These are phyloP conservation scores for Penicillium paxilli DNA, from an alignment of 495 filamentous ascomycete genomes.

Conservation along the genomic window DNA sequence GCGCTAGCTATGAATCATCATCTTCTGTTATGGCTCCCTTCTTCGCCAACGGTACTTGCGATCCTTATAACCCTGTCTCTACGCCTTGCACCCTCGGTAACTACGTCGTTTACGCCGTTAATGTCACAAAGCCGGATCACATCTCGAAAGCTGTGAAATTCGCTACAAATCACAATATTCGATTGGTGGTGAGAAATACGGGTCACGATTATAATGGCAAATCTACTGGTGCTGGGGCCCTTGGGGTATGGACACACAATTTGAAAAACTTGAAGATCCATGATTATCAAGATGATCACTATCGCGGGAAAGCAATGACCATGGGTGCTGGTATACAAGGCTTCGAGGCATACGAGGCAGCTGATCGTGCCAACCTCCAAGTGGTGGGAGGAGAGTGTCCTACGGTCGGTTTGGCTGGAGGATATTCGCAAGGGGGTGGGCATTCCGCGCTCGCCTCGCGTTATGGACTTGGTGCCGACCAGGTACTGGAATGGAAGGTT, in stretches of 20 bases:
- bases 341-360: slow-evolving; percentile 45
- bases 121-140: slow-evolving; percentile 32
- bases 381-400: slow-evolving; percentile 39
- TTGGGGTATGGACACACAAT: slow-evolving; percentile 58
- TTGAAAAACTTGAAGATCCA: slow-evolving; percentile 46
- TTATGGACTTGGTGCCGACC: slow-evolving; percentile 64
- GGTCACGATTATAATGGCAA: slow-evolving; percentile 58
- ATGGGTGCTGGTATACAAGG: slow-evolving; percentile 45
- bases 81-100: slow-evolving; percentile 58
- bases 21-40: slow-evolving; percentile 45
- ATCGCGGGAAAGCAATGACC: slow-evolving; percentile 52
- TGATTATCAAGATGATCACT: slow-evolving; percentile 34
- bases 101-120: slow-evolving; percentile 54
- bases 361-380: slow-evolving; percentile 20
- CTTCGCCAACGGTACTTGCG: slow-evolving; percentile 51
- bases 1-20: slow-evolving; percentile 30
- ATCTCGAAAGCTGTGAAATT: slow-evolving; percentile 43
- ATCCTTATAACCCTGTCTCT: slow-evolving; percentile 50
- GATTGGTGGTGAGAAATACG: slow-evolving; percentile 66
- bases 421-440: slow-evolving; percentile 63
- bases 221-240: slow-evolving; percentile 54
- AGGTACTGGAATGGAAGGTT: slow-evolving; percentile 62
- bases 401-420: slow-evolving; percentile 47
- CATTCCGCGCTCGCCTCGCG: slow-evolving; percentile 51
- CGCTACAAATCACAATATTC: slow-evolving; percentile 54